Percentiles rank a stretch among this genome's conserved stretches.
Conservation (phyloP, 116 monocot species). For the Zostera marina region DNA sequence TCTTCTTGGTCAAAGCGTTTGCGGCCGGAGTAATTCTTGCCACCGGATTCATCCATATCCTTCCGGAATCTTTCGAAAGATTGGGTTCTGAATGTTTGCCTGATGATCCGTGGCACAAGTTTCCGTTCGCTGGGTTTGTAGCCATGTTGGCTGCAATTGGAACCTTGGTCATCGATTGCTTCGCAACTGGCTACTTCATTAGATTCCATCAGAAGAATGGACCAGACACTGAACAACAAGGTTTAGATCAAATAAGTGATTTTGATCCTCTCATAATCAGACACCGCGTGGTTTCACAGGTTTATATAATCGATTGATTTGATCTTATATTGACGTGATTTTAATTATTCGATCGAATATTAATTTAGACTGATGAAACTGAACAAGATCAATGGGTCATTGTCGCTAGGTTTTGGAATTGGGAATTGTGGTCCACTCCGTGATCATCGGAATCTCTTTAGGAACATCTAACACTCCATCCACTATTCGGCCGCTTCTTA, state of each 20-base stretch:
- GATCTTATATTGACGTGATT: no score
- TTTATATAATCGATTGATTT: no score
- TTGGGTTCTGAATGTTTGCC: conserved; percentile 41
- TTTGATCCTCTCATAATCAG: conserved; percentile 18
- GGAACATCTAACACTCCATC: conserved; percentile 16
- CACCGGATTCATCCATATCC: conserved; percentile 58
- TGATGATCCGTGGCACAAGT: conserved; percentile 28
- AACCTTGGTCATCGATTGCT: conserved; percentile 50
- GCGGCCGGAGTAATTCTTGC: conserved; percentile 64
- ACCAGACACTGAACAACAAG: not conserved
- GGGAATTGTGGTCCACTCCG: conserved; percentile 18
- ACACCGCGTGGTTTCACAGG: conserved; percentile 31
- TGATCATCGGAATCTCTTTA: conserved; percentile 12
- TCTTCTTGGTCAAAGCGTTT: conserved; percentile 60
- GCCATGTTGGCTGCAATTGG: conserved; percentile 56
- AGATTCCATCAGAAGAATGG: conserved; percentile 16
- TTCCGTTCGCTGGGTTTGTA: conserved; percentile 54
- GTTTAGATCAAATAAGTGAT: no score
- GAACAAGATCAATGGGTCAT: no score
- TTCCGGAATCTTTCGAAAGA: conserved; percentile 38
- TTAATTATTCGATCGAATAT: no score
- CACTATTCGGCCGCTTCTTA: conserved; percentile 12
- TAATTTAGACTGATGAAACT: no score
- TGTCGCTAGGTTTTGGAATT: conserved; percentile 13
- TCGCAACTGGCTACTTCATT: conserved; percentile 31